Evolutionary conservation across 2,329 filamentous ascomycete species (phyloP).

Genomic region (Geosmithia morbida): DNA sequence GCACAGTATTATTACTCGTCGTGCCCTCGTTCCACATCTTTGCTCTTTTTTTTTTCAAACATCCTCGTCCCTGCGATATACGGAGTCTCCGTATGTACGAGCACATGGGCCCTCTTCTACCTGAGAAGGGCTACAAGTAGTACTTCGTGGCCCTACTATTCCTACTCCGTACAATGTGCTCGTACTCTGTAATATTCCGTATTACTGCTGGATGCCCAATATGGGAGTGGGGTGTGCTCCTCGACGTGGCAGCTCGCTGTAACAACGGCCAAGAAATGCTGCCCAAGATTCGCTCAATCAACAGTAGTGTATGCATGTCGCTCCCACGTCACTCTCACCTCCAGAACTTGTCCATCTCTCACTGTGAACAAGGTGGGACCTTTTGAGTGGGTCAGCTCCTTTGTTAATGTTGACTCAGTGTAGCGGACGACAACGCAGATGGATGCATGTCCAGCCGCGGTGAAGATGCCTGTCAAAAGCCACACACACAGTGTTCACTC

Average conservation of each 20-base stretch:
- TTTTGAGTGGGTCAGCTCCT: background rate
- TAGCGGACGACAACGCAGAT: background rate
- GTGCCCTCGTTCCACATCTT: too few relatives aligned
- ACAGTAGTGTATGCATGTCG: background rate
- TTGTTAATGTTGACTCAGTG: background rate
- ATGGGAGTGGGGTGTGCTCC: background rate
- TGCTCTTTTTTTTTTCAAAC: too few relatives aligned
- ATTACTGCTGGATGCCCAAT: background rate
- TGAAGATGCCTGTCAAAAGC: background rate
- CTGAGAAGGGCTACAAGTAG: background rate
- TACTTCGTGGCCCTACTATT: background rate
- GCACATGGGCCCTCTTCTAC: background rate
- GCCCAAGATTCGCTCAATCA: background rate
- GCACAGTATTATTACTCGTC: too few relatives aligned
- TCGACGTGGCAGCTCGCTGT: background rate
- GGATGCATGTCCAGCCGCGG: background rate
- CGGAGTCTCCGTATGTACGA: too few relatives aligned
- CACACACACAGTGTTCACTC: background rate
- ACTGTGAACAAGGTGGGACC: background rate
- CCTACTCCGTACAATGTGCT: background rate
- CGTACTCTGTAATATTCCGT: background rate
- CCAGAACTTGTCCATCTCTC: background rate
- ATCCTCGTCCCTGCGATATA: too few relatives aligned
- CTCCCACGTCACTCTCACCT: background rate
- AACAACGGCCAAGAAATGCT: background rate